Conservation (phyloP, 345 rosid genomes). For the Populus euphratica region DNA sequence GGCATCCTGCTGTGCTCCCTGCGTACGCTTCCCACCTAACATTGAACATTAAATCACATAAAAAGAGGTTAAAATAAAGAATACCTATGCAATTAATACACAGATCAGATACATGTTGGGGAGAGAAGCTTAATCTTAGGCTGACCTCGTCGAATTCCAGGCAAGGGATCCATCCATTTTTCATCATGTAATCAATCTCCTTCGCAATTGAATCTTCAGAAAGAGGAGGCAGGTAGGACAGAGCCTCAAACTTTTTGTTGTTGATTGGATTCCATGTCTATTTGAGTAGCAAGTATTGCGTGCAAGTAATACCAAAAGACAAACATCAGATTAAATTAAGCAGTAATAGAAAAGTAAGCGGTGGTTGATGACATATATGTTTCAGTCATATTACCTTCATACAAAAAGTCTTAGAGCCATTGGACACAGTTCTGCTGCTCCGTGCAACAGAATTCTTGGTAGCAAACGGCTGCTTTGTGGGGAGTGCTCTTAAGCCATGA, state of each 20-base stretch:
- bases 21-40: slow-evolving; percentile 36
- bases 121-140: background rate
- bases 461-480: slow-evolving; percentile 25
- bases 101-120: background rate
- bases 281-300: background rate
- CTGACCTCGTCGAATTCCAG: slow-evolving; percentile 68
- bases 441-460: slow-evolving; percentile 35
- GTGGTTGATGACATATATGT: background rate
- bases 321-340: background rate
- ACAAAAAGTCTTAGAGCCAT: slow-evolving; percentile 47
- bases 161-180: slow-evolving; percentile 67
- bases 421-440: slow-evolving; percentile 49
- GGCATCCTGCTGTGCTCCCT: slow-evolving; percentile 56
- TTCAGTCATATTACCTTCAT: slow-evolving; percentile 48
- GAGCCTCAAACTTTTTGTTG: slow-evolving; percentile 53
- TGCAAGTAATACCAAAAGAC: background rate
- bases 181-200: slow-evolving; percentile 63
- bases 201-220: slow-evolving; percentile 45
- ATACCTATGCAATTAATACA: background rate
- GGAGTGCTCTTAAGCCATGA: slow-evolving; percentile 33
- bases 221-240: slow-evolving; percentile 52
- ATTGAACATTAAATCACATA: background rate
- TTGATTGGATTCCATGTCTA: slow-evolving; percentile 69
- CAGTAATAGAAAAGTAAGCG: background rate
- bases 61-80: background rate